phyloP scores from a whole-genome alignment of 2,329 filamentous ascomycete genomes.

The Fusarium oxysporum region DNA sequence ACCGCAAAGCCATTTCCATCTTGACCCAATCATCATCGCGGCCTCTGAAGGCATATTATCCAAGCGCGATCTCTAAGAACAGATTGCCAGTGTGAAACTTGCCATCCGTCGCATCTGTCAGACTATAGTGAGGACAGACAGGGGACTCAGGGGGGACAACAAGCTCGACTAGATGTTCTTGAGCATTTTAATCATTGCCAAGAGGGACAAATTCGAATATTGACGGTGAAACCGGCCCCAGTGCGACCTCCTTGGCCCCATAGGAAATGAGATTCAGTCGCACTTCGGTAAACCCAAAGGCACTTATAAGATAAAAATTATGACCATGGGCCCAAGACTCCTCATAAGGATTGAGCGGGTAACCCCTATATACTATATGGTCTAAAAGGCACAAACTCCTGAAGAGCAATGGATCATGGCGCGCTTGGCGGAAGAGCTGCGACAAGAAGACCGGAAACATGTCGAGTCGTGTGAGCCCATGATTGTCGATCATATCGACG shows the following conservation, averaged over 20 bases:
- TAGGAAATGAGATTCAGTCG: not conserved
- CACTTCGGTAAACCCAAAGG: too few relatives aligned
- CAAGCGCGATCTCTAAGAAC: slow-evolving; percentile 34
- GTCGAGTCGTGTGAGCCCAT: too few relatives aligned
- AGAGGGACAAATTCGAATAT: not conserved
- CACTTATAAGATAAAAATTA: too few relatives aligned
- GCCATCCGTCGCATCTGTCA: slow-evolving; percentile 20
- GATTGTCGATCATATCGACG: too few relatives aligned
- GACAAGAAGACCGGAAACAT: too few relatives aligned
- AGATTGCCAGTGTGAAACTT: slow-evolving; percentile 41
- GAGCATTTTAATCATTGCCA: not conserved
- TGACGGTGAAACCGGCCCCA: not conserved
- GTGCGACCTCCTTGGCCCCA: fast-evolving
- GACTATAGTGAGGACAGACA: slow-evolving; percentile 17
- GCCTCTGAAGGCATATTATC: slow-evolving; percentile 26
- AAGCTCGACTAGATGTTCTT: slow-evolving; percentile 14
- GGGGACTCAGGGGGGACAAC: slow-evolving; percentile 14
- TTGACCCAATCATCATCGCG: slow-evolving; percentile 44
- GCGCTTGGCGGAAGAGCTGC: too few relatives aligned
- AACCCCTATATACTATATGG: too few relatives aligned
- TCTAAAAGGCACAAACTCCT: too few relatives aligned
- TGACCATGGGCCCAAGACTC: too few relatives aligned
- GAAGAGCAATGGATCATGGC: too few relatives aligned
- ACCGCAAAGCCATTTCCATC: slow-evolving; percentile 35
- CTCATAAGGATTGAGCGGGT: too few relatives aligned